phyloP scores from a whole-genome alignment of 1,139 yeast genomes.

The Kodamaea sp. region DNA sequence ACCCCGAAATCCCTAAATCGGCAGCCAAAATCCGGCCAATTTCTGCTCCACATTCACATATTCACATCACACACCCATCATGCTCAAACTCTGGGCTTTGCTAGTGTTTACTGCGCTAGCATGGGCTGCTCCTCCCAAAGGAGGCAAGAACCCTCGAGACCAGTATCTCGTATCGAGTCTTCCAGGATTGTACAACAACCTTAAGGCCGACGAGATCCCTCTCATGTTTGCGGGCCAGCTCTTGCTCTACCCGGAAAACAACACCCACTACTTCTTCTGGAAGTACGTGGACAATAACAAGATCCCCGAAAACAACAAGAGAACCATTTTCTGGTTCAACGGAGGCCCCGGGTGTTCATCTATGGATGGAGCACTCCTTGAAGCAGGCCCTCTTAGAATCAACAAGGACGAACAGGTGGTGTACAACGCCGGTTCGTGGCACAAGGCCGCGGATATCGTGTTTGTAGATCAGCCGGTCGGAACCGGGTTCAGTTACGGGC shows the following conservation, averaged over 20 bases:
- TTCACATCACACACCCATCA: too few species aligned
- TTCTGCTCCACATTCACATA: too few species aligned
- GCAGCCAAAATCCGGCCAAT: too few species aligned
- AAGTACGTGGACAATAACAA: conserved; percentile 44
- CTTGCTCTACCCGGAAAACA: conserved; percentile 51
- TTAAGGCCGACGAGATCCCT: conserved; percentile 39
- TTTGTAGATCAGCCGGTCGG: conserved; percentile 96
- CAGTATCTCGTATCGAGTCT: conserved; percentile 38
- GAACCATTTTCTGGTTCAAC: conserved; percentile 81
- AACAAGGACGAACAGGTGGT: conserved; percentile 43
- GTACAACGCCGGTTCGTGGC: conserved; percentile 82
- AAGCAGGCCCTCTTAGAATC: conserved; percentile 84
- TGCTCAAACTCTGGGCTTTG: neutral
- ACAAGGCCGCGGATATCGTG: conserved; percentile 71
- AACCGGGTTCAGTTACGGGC: conserved; percentile 79
- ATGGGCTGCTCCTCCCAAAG: conserved; percentile 25
- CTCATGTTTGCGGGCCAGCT: conserved; percentile 76
- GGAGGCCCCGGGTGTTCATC: conserved; percentile 99
- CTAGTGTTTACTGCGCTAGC: neutral
- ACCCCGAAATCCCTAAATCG: too few species aligned
- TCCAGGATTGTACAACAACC: conserved; percentile 42
- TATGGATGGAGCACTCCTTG: conserved; percentile 96
- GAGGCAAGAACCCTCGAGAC: conserved; percentile 18
- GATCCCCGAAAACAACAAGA: conserved; percentile 30
- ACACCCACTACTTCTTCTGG: conserved; percentile 83